These are phyloP conservation scores for Stagonosporopsis cucurbitacearum DNA, from an alignment of 2,329 filamentous ascomycete genomes.

Conservation along the genomic window DNA sequence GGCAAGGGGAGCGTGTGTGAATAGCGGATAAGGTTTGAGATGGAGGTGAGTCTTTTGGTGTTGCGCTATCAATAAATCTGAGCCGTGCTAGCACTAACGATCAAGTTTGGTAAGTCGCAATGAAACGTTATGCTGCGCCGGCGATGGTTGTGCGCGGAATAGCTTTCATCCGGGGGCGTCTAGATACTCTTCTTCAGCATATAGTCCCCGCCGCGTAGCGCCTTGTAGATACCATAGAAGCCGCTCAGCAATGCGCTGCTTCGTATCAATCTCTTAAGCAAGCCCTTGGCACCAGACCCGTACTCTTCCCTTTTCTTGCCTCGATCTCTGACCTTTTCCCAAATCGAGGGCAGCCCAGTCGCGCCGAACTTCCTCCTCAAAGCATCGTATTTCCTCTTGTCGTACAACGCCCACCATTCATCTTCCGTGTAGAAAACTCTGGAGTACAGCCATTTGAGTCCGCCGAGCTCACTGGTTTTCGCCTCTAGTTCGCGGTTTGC, in stretches of 20 bases:
- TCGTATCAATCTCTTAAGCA: constrained; percentile 33
- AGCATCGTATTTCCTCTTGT: constrained; percentile 65
- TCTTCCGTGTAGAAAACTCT: constrained; percentile 81
- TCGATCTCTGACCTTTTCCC: constrained; percentile 66
- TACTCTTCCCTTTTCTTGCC: constrained; percentile 32
- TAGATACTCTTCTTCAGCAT: constrained; percentile 31
- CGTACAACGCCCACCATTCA: constrained; percentile 73
- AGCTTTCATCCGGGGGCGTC: background rate
- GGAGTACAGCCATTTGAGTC: constrained; percentile 87
- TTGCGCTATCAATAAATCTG: background rate
- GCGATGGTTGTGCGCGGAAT: background rate
- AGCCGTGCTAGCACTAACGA: background rate
- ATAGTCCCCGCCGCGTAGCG: constrained; percentile 42
- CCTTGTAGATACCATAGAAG: constrained; percentile 49
- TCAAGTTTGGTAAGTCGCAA: background rate
- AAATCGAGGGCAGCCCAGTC: constrained; percentile 68
- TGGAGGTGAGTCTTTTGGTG: background rate
- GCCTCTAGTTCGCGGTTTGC: constrained; percentile 75
- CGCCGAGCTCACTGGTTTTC: constrained; percentile 71
- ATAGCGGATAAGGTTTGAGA: no score
- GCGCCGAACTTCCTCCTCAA: constrained; percentile 70
- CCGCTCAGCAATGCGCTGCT: constrained; percentile 45
- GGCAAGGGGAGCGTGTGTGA: background rate
- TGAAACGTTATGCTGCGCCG: background rate
- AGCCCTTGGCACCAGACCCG: constrained; percentile 29